These are phyloP conservation scores for Colletotrichum liaoningense DNA, from an alignment of 2,329 filamentous ascomycete genomes.

Conservation along the genomic window DNA sequence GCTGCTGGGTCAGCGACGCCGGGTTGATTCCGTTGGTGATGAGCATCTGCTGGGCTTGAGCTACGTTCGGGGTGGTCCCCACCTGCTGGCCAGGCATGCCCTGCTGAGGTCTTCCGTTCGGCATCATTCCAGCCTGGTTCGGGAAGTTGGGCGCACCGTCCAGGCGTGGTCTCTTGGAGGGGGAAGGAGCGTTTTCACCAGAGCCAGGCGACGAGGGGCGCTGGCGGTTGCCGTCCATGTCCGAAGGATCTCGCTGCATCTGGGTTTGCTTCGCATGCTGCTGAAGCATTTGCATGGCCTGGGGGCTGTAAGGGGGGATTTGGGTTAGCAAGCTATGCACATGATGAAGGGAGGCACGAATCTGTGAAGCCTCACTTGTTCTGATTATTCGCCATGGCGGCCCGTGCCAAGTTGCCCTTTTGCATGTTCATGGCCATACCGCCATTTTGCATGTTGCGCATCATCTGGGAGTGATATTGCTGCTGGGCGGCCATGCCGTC, in stretches of 20 bases:
- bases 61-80: conserved; percentile 61
- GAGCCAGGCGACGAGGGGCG: conserved; percentile 85
- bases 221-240: conserved; percentile 85
- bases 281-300: conserved; percentile 77
- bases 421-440: conserved; percentile 70
- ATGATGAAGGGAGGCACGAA: neutral
- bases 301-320: conserved; percentile 60
- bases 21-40: conserved; percentile 80
- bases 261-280: conserved; percentile 79
- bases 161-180: conserved; percentile 88
- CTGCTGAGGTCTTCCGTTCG: conserved; percentile 77
- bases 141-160: conserved; percentile 78
- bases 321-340: conserved; percentile 30
- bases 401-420: conserved; percentile 73
- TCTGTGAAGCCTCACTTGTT: conserved; percentile 67
- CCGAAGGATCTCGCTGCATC: conserved; percentile 89
- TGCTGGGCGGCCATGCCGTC: conserved; percentile 65
- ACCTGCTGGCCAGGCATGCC: conserved; percentile 80
- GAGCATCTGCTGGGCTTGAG: conserved; percentile 70
- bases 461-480: conserved; percentile 70
- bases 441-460: conserved; percentile 74
- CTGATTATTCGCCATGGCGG: conserved; percentile 83
- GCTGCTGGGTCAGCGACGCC: conserved; percentile 76
- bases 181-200: conserved; percentile 89
- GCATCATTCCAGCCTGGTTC: conserved; percentile 76